Evolutionary conservation across 139 green algal genomes (phyloP).

Genomic region (Micractinium conductrix): DNA sequence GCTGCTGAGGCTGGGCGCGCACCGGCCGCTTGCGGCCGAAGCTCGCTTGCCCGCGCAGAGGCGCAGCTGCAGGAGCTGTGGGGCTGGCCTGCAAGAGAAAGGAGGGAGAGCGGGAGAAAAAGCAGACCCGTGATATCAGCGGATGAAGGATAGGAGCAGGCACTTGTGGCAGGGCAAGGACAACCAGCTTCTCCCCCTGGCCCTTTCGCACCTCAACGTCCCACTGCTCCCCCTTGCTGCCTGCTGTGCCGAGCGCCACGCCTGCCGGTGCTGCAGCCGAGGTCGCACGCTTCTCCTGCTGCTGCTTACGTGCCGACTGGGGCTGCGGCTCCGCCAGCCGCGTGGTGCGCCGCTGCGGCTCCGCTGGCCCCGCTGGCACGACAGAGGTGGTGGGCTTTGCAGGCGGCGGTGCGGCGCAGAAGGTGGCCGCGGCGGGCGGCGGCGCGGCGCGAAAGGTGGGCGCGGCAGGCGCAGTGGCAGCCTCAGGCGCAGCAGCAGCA

Average conservation of each 20-base stretch:
- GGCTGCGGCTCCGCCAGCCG: background rate
- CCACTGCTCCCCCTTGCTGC: background rate
- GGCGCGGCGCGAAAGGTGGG: background rate
- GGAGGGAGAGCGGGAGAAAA: background rate
- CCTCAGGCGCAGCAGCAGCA: background rate
- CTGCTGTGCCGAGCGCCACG: no score
- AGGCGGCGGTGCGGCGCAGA: no score
- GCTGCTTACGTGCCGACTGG: background rate
- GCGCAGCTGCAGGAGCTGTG: background rate
- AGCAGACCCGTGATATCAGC: background rate
- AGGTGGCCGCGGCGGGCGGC: background rate
- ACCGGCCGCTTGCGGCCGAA: slow-evolving; percentile 23
- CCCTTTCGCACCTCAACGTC: background rate
- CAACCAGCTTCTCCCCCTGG: background rate
- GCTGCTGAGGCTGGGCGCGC: background rate
- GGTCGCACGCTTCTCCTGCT: background rate
- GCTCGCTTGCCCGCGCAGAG: background rate
- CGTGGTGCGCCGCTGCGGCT: background rate
- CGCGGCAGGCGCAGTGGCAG: background rate
- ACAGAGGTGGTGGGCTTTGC: slow-evolving; percentile 15
- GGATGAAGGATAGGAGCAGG: background rate
- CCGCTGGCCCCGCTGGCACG: background rate
- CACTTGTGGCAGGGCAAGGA: background rate
- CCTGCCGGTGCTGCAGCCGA: background rate
- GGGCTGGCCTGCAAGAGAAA: background rate